Base-by-base conservation (phyloP, 805 yeast genomes). In the Yamadazyma akitaensis region DNA sequence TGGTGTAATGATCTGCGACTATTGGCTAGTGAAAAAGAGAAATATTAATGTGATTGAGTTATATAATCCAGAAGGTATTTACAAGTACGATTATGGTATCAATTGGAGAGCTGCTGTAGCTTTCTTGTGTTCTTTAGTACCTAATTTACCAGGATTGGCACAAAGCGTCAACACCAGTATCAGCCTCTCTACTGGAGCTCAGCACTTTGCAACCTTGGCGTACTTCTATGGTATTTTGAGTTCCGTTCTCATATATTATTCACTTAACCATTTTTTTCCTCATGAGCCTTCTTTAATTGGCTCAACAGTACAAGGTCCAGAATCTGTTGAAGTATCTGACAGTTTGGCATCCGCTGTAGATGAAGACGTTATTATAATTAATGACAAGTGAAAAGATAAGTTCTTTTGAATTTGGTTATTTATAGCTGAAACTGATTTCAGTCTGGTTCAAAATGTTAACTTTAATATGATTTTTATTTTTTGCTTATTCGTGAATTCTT, bases 11-110 rank as follows among this genome's bases (percentile, higher is more conserved):
- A 49, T 51, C 14, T 38, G 40, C 12, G 53, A 51, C 40, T 51
- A 44, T 40, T 50, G 53, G 53, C 18, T 50, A 8, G 38, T 50
- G 13, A 50, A 50, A 33, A 39, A 28, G 19, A 21, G 40, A 19
- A 46, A 41, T 5, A 37, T 50, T 65, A 3, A 65, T 68, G 9
- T 75, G 72, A n/a, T 72, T 51, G 18, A 55, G 53, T 12, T 55
- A 43, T 14, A 69, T 50, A 7, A 64, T 51, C 51, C 57, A 57
- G 17, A 59, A 51, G 39, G 69, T 51, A 40, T 65, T 50, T 34
- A 72, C 50, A 8, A 62, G 42, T 13, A 75, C 64, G 19, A 70
- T 24, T 44, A 46, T 32, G 53, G 53, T 14, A 26, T 44, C 14
- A 50, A 50, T 26, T 50, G 53, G 53, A 48, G 51, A 37, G 54